phyloP scores from a whole-genome alignment of 176 grass and related monocot genomes.

The Triticum urartu region DNA sequence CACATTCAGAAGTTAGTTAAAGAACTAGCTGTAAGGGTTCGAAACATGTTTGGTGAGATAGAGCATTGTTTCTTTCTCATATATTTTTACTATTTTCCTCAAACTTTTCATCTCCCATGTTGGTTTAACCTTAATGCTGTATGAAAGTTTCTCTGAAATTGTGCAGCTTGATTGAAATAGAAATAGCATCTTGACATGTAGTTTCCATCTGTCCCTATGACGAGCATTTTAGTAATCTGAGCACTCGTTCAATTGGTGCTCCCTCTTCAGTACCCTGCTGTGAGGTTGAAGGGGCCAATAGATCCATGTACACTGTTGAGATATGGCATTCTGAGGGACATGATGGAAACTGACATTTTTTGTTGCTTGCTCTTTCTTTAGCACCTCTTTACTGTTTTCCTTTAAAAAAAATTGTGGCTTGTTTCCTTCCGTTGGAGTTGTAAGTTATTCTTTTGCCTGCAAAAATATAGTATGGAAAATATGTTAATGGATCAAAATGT shows the following conservation, averaged over 20 bases:
- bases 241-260: slow-evolving; percentile 41
- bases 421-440: not conserved
- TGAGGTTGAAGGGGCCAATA: slow-evolving; percentile 49
- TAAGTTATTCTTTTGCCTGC: not conserved
- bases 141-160: not conserved
- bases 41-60: not conserved
- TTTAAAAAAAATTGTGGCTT: too few species aligned
- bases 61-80: not conserved
- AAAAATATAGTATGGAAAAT: not conserved
- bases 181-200: not conserved
- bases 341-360: not conserved
- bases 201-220: slow-evolving; percentile 32
- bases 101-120: not conserved
- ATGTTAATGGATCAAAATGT: not conserved
- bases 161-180: not conserved
- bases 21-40: not conserved
- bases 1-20: not conserved
- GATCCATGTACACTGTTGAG: slow-evolving; percentile 33
- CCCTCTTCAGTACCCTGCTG: slow-evolving; percentile 25
- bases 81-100: not conserved
- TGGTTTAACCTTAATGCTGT: not conserved
- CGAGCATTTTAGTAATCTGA: slow-evolving; percentile 68
- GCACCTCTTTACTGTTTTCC: not conserved
- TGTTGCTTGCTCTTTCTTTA: not conserved
- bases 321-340: slow-evolving; percentile 57